These are phyloP conservation scores for Endothia cerciana DNA, from an alignment of 2,329 filamentous ascomycete species.

Conservation along the genomic window DNA sequence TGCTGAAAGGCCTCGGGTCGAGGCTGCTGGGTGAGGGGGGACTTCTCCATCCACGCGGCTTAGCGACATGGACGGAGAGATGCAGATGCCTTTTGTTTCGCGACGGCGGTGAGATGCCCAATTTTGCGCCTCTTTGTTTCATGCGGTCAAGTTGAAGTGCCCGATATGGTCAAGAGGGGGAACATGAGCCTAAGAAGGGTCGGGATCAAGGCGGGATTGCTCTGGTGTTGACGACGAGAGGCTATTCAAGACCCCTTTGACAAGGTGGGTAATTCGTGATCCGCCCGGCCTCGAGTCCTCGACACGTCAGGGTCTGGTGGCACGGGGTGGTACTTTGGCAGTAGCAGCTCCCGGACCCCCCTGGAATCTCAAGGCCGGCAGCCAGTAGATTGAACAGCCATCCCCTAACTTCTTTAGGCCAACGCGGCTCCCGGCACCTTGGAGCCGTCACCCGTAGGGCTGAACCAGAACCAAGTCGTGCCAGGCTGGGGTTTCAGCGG, in stretches of 20 bases:
- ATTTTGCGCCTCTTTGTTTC: not conserved
- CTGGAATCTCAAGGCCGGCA: not conserved
- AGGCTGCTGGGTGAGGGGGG: conserved; percentile 90
- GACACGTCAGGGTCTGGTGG: conserved; percentile 10
- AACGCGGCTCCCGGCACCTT: conserved; percentile 2
- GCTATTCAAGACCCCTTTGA: conserved; percentile 11
- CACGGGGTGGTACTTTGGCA: not conserved
- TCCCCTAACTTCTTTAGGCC: conserved; percentile 4
- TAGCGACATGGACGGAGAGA: conserved; percentile 15
- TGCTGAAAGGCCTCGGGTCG: conserved; percentile 89
- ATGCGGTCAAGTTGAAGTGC: not conserved
- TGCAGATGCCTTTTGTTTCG: not conserved
- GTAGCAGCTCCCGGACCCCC: not conserved
- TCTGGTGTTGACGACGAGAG: not conserved
- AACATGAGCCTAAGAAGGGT: not conserved
- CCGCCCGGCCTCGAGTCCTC: not conserved
- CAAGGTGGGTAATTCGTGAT: conserved; percentile 2
- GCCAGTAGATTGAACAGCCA: not conserved
- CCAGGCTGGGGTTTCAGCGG: not conserved
- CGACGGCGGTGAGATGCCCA: not conserved
- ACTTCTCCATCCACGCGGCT: conserved; percentile 71
- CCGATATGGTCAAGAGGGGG: not conserved
- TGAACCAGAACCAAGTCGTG: conserved; percentile 5
- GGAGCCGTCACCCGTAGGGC: conserved; percentile 16
- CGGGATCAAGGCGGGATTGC: not conserved